Percentiles rank a stretch among this genome's conserved stretches.
Conservation (phyloP, 768 basidiomycete species). For the Artomyces pyxidatus region DNA sequence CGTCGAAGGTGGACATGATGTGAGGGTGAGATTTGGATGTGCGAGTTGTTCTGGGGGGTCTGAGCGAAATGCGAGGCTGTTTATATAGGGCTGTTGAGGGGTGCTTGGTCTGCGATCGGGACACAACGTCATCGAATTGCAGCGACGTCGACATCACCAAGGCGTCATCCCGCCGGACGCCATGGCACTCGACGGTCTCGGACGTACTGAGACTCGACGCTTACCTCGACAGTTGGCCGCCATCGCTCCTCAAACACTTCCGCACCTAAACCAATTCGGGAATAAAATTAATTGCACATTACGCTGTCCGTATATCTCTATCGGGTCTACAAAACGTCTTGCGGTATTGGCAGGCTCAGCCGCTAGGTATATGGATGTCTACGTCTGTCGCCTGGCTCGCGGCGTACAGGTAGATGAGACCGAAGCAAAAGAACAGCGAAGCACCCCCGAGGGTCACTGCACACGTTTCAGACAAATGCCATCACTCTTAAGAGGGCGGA, state of each 20-base stretch:
- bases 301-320: neutral
- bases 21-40: neutral
- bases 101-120: too few species aligned
- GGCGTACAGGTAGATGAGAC: constrained; percentile 14
- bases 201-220: too few species aligned
- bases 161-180: too few species aligned
- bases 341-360: constrained; percentile 3
- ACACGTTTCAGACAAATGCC: neutral
- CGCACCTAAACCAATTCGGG: neutral
- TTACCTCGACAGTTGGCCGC: too few species aligned
- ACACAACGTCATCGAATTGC: too few species aligned
- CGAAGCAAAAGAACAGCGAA: constrained; percentile 13
- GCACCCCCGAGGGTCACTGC: constrained; percentile 15
- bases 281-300: too few species aligned
- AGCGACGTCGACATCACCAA: too few species aligned
- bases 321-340: neutral
- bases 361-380: constrained; percentile 12
- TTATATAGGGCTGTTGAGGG: neutral
- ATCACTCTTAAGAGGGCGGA: neutral
- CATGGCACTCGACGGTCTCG: too few species aligned
- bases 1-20: constrained; percentile 5
- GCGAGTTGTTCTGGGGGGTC: too few species aligned
- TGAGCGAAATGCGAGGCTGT: too few species aligned
- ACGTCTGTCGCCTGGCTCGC: constrained; percentile 8
- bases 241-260: too few species aligned